phyloP scores from a whole-genome alignment of 2,329 filamentous ascomycete species.

The Seiridium cupressi region DNA sequence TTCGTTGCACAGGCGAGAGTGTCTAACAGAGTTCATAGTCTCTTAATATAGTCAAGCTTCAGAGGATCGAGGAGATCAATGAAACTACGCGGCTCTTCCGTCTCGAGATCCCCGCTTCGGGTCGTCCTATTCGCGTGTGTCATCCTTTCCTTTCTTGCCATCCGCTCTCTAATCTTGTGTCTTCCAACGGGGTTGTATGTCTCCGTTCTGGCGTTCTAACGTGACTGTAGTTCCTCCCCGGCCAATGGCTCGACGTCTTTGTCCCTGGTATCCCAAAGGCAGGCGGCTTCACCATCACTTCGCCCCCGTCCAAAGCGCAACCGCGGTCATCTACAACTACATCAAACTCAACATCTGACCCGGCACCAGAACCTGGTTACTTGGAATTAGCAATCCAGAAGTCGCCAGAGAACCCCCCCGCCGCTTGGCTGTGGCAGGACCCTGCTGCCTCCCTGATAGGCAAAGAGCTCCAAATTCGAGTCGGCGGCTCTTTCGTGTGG shows the following conservation, averaged over 20 bases:
- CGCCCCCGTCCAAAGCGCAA: constrained; percentile 58
- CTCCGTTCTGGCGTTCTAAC: no score
- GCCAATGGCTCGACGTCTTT: constrained; percentile 87
- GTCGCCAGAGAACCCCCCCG: constrained; percentile 68
- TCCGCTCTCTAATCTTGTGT: constrained; percentile 2
- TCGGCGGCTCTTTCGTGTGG: constrained; percentile 81
- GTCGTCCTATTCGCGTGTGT: constrained; percentile 45
- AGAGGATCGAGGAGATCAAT: constrained; percentile 63
- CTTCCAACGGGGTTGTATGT: no score
- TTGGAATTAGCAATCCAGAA: constrained; percentile 78
- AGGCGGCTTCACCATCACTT: constrained; percentile 88
- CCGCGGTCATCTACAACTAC: constrained; percentile 6
- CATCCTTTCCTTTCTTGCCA: background rate
- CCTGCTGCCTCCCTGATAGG: constrained; percentile 52
- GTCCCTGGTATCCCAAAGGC: constrained; percentile 67
- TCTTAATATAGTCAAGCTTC: constrained; percentile 61
- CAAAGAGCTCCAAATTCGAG: constrained; percentile 60
- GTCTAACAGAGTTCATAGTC: constrained; percentile 26
- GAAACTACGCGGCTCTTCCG: constrained; percentile 65
- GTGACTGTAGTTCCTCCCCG: constrained; percentile 64
- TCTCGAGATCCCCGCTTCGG: constrained; percentile 53
- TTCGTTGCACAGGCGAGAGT: background rate
- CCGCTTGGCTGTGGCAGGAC: constrained; percentile 71
- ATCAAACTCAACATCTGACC: background rate
- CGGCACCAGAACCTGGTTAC: constrained; percentile 34